Base-by-base conservation (phyloP, 257 asterid genomes). In the Galeopsis tetrahit region DNA sequence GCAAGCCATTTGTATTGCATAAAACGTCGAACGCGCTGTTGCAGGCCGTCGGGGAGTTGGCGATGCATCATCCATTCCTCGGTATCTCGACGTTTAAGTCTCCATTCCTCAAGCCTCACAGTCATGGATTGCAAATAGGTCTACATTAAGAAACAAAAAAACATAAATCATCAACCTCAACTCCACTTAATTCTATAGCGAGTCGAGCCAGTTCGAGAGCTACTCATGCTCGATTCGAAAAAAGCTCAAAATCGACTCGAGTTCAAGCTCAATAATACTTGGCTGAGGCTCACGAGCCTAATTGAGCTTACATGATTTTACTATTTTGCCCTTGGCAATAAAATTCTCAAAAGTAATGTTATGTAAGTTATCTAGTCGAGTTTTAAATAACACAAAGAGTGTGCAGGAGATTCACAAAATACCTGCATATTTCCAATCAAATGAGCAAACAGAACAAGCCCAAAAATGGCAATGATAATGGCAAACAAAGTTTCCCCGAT, bases 1-100 rank as follows among this genome's bases (percentile, higher is more conserved):
- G 96, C 81, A 53, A 86, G 86, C 97, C 97, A 92, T 74, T 92
- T 89, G 84, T 86, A 92, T 67, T 88, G 98, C 7, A 81, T 83
- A 63, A 85, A 92, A 49, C 92, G 85, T 49, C 96, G 85, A 21
- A 92, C 88, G 0, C 98, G 90, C 71, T 84, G 85, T 63, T 78
- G 86, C 43, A 92, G 77, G 73, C 66, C 83, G 36, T 81, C 84
- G 0, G 98, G 96, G 56, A 92, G 96, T 46, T 92, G 91, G 40
- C 96, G 94, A 73, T 92, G 98, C 71, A 81, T 84, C 98, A 92
- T 92, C 98, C 98, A 92, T 76, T 90, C 96, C 82, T 92, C 98
- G 3, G 96, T 92, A 71, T 92, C 98, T 34, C 96, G 80, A 31
- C 96, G 87, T 78, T 85, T 90, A 5, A 92, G 86, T 55, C 98